phyloP scores from a whole-genome alignment of 2,329 filamentous ascomycete genomes.

The Nemania bipapillata region DNA sequence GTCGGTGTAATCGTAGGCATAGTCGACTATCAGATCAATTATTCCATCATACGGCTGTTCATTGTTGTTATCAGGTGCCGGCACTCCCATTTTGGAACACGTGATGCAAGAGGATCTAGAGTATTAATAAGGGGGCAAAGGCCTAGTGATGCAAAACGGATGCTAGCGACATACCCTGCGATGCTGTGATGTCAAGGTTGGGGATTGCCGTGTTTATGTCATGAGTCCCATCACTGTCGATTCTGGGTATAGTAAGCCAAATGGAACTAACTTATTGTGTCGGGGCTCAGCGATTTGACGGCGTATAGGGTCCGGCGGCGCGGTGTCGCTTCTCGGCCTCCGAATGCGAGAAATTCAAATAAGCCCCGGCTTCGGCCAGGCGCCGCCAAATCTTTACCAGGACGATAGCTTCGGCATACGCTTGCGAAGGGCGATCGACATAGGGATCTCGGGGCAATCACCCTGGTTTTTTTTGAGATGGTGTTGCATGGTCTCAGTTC shows the following conservation, averaged over 20 bases:
- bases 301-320: not conserved
- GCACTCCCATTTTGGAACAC: not conserved
- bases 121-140: no score
- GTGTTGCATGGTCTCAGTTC: not conserved
- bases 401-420: not conserved
- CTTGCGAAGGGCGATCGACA: not conserved
- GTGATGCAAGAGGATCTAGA: not conserved
- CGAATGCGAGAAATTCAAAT: conserved; percentile 1
- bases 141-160: not conserved
- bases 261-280: not conserved
- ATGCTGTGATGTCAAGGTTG: not conserved
- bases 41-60: conserved; percentile 33
- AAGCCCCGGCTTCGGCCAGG: not conserved
- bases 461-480: not conserved
- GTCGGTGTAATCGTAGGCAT: conserved; percentile 36
- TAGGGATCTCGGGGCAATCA: not conserved
- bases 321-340: conserved; percentile 5
- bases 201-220: conserved; percentile 6
- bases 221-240: not conserved
- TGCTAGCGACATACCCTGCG: no score
- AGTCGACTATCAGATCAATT: conserved; percentile 31
- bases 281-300: not conserved
- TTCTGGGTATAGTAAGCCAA: not conserved
- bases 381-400: not conserved
- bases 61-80: conserved; percentile 32